These are phyloP conservation scores for Penicillium mononematosum DNA, from an alignment of 495 filamentous ascomycete genomes.

Conservation along the genomic window DNA sequence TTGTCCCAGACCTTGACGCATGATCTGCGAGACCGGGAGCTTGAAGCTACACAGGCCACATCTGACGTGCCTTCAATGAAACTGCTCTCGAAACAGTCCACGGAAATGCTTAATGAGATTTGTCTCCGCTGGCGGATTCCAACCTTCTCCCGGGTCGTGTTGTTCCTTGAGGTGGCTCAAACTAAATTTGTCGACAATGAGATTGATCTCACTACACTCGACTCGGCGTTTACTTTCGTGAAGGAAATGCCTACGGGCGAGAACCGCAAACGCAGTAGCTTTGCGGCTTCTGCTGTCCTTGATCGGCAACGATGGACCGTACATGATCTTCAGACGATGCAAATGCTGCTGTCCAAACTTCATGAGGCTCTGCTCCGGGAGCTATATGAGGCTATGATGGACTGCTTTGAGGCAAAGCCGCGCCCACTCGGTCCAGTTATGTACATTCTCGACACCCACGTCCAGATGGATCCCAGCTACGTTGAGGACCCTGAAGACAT, in stretches of 20 bases:
- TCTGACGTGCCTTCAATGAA: conserved; percentile 55
- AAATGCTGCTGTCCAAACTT: conserved; percentile 67
- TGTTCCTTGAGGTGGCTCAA: conserved; percentile 81
- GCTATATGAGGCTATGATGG: conserved; percentile 79
- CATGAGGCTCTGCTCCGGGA: conserved; percentile 85
- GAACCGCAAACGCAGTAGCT: conserved; percentile 47
- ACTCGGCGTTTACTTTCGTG: conserved; percentile 74
- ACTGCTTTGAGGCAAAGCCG: conserved; percentile 82
- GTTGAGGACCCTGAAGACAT: conserved; percentile 64
- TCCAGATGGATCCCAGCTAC: conserved; percentile 76
- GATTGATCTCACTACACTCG: conserved; percentile 74
- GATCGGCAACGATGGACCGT: conserved; percentile 75
- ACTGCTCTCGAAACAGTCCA: conserved; percentile 76
- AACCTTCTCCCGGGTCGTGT: conserved; percentile 70
- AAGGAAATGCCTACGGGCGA: conserved; percentile 65
- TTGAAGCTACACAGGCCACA: conserved; percentile 52
- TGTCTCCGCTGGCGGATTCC: conserved; percentile 90
- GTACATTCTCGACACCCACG: conserved; percentile 79
- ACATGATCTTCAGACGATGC: conserved; percentile 71
- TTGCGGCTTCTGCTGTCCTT: conserved; percentile 46
- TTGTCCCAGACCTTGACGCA: conserved; percentile 69
- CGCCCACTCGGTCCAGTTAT: conserved; percentile 78
- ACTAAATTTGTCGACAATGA: conserved; percentile 86
- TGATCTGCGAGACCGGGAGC: conserved; percentile 59
- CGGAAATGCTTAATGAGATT: conserved; percentile 80